Evolutionary conservation across 2,329 filamentous ascomycete genomes (phyloP).

Genomic region (Curvularia spicifera): DNA sequence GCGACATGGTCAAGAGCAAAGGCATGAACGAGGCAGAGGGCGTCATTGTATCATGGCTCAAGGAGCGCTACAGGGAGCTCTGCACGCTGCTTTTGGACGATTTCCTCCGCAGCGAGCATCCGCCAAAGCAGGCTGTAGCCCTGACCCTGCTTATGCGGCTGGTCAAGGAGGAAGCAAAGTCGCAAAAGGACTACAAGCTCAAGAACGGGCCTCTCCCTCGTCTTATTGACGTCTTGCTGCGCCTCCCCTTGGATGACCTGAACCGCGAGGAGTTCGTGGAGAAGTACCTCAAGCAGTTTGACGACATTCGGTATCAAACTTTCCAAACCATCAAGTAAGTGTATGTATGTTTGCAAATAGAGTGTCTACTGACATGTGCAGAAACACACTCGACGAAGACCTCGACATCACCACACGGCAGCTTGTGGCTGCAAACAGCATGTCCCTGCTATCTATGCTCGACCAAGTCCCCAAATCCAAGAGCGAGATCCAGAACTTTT

Average conservation of each 20-base stretch:
- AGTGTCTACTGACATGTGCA: conserved; percentile 10
- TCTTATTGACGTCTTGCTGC: conserved; percentile 68
- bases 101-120: conserved; percentile 66
- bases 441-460: conserved; percentile 69
- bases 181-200: conserved; percentile 65
- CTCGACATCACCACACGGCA: conserved; percentile 30
- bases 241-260: conserved; percentile 62
- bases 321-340: conserved; percentile 75
- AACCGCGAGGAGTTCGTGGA: conserved; percentile 75
- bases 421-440: conserved; percentile 56
- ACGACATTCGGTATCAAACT: conserved; percentile 85
- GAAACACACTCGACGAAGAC: conserved; percentile 38
- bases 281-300: conserved; percentile 78
- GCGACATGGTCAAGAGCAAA: conserved; percentile 70
- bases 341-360: not conserved
- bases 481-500: conserved; percentile 73
- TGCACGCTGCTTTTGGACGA: conserved; percentile 63
- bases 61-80: conserved; percentile 75
- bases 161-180: conserved; percentile 72
- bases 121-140: conserved; percentile 69
- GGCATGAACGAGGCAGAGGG: conserved; percentile 73
- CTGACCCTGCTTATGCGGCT: conserved; percentile 83
- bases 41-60: conserved; percentile 79
- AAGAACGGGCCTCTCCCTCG: conserved; percentile 69
- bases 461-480: conserved; percentile 72